Conservation (phyloP, 2,329 filamentous ascomycete genomes). For the Apiospora saccharicola region DNA sequence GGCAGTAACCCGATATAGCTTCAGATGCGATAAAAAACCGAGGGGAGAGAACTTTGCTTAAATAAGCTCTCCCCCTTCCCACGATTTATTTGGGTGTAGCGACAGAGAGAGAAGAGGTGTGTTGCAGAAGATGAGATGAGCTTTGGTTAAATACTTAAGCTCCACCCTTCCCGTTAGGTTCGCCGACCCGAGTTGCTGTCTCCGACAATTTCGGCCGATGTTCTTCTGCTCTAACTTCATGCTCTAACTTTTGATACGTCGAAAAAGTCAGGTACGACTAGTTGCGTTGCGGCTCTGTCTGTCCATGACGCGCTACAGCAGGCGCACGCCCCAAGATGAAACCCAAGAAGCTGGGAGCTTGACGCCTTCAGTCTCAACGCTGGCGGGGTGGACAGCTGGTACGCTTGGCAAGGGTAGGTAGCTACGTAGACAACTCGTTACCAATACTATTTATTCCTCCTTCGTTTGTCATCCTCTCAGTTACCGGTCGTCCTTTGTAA, state of each 20-base stretch:
- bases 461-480: background rate
- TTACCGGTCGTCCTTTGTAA: background rate
- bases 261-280: background rate
- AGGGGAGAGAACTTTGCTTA: background rate
- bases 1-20: background rate
- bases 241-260: no score
- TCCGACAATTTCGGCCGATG: background rate
- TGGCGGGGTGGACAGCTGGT: background rate
- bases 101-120: background rate
- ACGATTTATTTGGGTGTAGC: background rate
- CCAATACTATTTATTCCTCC: background rate
- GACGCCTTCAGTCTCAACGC: background rate
- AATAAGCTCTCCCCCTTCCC: no score
- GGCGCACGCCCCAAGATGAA: slow-evolving; percentile 11
- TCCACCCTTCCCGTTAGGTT: background rate
- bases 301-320: background rate
- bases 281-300: background rate
- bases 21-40: background rate
- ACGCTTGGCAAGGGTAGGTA: background rate
- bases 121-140: background rate
- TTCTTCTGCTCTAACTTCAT: background rate
- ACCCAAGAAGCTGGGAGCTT: slow-evolving; percentile 8
- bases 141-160: background rate
- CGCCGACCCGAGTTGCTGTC: background rate
- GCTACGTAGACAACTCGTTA: background rate